Conservation (phyloP, 176 grass and related monocot species). For the Rhynchospora pubera region DNA sequence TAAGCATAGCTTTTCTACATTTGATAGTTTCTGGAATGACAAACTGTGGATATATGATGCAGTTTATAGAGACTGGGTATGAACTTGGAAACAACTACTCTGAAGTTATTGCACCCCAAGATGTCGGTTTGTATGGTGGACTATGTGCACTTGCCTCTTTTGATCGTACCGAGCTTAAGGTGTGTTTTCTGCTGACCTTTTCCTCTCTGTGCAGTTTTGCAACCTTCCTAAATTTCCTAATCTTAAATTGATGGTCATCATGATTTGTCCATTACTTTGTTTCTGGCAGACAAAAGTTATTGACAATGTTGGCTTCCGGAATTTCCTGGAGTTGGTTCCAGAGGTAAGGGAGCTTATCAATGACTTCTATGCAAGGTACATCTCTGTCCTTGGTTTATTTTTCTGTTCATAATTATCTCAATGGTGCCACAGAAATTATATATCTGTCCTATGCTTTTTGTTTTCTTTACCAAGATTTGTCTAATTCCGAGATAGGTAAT, state of each 20-base stretch:
- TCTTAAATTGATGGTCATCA: background rate
- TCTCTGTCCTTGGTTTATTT: background rate
- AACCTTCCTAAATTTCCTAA: background rate
- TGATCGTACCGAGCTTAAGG: constrained; percentile 96
- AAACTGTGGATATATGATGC: background rate
- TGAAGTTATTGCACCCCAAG: constrained; percentile 94
- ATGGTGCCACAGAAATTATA: background rate
- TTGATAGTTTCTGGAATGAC: background rate
- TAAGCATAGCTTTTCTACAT: background rate
- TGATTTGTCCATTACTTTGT: constrained; percentile 10
- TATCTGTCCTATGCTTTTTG: background rate
- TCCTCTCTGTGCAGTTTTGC: background rate
- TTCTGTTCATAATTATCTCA: background rate
- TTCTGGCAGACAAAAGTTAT: constrained; percentile 81
- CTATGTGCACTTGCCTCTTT: constrained; percentile 98
- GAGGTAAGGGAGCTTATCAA: constrained; percentile 97
- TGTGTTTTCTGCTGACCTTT: constrained; percentile 17
- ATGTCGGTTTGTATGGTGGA: constrained; percentile 92
- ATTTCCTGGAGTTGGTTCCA: constrained; percentile 95
- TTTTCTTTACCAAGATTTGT: background rate
- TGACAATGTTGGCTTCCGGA: constrained; percentile 85
- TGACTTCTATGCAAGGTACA: constrained; percentile 96
- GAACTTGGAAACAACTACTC: constrained; percentile 87
- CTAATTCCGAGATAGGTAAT: background rate
- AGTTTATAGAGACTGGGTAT: constrained; percentile 92